Evolutionary conservation across 208 protist species (phyloP).

Genomic region (Crithidia brevicula): DNA sequence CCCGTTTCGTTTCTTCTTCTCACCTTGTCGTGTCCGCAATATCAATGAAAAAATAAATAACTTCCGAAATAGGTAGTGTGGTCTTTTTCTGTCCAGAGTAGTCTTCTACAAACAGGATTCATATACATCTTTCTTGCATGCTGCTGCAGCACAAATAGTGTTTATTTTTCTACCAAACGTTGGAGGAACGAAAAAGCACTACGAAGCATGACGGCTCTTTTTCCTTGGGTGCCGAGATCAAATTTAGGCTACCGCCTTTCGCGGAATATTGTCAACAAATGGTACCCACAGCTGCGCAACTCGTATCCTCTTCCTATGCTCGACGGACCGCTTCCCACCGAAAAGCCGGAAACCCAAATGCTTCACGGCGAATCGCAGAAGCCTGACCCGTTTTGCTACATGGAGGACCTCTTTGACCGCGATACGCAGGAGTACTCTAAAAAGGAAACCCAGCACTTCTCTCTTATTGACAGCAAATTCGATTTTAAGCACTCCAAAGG

Average conservation of each 20-base stretch:
- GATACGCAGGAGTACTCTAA: slow-evolving; percentile 74
- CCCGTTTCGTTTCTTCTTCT: too few species aligned
- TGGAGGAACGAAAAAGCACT: too few species aligned
- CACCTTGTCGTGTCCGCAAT: too few species aligned
- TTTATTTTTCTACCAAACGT: too few species aligned
- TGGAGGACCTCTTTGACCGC: slow-evolving; percentile 89
- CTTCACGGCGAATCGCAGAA: slow-evolving; percentile 64
- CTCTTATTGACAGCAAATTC: slow-evolving; percentile 74
- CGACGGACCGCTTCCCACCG: slow-evolving; percentile 81
- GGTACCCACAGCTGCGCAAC: slow-evolving; percentile 70
- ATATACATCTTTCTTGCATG: too few species aligned
- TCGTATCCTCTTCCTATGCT: slow-evolving; percentile 71
- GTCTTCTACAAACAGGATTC: too few species aligned
- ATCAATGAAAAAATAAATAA: too few species aligned
- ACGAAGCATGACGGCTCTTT: slow-evolving; percentile 81
- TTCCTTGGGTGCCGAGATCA: slow-evolving; percentile 84
- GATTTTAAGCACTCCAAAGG: slow-evolving; percentile 88
- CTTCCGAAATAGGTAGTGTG: too few species aligned
- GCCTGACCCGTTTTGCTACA: slow-evolving; percentile 84
- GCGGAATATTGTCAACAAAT: slow-evolving; percentile 67
- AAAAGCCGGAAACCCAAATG: slow-evolving; percentile 46
- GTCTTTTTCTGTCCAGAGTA: too few species aligned
- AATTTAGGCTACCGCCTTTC: slow-evolving; percentile 57
- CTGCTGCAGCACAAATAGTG: too few species aligned
- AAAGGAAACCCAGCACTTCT: slow-evolving; percentile 74